These are phyloP conservation scores for Ogataea trehaloabstinens DNA, from an alignment of 805 yeast species.

Conservation along the genomic window DNA sequence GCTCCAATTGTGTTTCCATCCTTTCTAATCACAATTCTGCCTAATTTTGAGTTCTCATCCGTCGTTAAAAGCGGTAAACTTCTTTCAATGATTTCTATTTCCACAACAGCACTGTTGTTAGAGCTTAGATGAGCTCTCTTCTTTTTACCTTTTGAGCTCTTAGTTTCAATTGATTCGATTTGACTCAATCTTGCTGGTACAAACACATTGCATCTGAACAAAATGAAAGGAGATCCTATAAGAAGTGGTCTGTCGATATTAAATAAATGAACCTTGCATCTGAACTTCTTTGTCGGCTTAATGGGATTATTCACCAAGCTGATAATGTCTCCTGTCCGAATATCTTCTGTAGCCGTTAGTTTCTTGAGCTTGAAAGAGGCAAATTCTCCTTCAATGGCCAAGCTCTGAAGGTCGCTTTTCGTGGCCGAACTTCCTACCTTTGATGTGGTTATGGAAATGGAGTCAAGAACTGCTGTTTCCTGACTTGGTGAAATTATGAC, in stretches of 20 bases:
- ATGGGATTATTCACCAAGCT: slow-evolving; percentile 33
- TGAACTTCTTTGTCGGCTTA: slow-evolving; percentile 45
- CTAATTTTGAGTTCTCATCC: slow-evolving; percentile 48
- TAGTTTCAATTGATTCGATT: slow-evolving; percentile 34
- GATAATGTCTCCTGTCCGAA: slow-evolving; percentile 67
- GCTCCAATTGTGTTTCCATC: slow-evolving; percentile 71
- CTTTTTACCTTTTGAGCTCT: slow-evolving; percentile 44
- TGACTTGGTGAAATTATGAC: slow-evolving; percentile 55
- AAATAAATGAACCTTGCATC: slow-evolving; percentile 62
- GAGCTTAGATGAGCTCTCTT: slow-evolving; percentile 56
- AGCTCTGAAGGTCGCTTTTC: slow-evolving; percentile 22
- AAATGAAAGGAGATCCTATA: slow-evolving; percentile 73
- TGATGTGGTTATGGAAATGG: slow-evolving; percentile 25
- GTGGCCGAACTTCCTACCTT: slow-evolving; percentile 22
- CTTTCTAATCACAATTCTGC: slow-evolving; percentile 66
- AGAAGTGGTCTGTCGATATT: slow-evolving; percentile 69
- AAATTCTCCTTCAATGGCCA: slow-evolving; percentile 56
- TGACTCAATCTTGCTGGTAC: slow-evolving; percentile 65
- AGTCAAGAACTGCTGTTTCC: slow-evolving; percentile 42
- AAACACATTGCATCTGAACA: slow-evolving; percentile 73
- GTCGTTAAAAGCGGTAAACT: slow-evolving; percentile 53
- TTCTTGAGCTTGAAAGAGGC: slow-evolving; percentile 43
- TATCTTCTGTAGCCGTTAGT: slow-evolving; percentile 37
- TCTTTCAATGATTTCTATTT: slow-evolving; percentile 47
- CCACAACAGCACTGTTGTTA: slow-evolving; percentile 58